phyloP scores from a whole-genome alignment of 371 early-diverging fungal species.

The Dinochytrium kinnereticum region DNA sequence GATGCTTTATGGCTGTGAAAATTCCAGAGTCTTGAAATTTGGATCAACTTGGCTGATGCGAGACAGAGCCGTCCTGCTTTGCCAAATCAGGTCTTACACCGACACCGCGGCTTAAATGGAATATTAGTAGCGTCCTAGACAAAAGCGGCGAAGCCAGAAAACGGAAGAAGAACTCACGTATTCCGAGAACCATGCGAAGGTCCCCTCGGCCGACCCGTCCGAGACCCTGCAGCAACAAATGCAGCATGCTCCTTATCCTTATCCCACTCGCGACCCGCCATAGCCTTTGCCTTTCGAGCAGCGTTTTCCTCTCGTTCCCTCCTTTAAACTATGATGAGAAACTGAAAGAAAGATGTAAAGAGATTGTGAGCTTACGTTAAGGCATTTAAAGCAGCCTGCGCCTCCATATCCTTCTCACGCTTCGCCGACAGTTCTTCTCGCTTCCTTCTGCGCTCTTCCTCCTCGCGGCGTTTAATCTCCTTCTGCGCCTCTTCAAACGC shows the following conservation, averaged over 20 bases:
- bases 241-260: conserved; percentile 25
- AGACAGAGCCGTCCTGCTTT: no score
- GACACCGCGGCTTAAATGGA: no score
- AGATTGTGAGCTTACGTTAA: conserved; percentile 25
- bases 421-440: background rate
- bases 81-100: no score
- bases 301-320: conserved; percentile 42
- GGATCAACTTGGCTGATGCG: no score
- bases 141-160: no score
- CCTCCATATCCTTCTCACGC: conserved; percentile 13
- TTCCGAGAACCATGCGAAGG: no score
- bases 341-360: background rate
- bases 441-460: conserved; percentile 20
- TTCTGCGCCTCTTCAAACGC: conserved; percentile 22
- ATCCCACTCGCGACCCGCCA: conserved; percentile 35
- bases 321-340: background rate
- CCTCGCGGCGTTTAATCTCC: conserved; percentile 8
- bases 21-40: no score
- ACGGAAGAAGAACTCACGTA: no score
- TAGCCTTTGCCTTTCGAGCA: conserved; percentile 28
- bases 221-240: background rate
- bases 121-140: no score
- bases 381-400: conserved; percentile 15
- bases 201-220: background rate
- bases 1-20: no score